Conservation (phyloP, 2,329 filamentous ascomycete genomes). For the Ophiostoma sp. region DNA sequence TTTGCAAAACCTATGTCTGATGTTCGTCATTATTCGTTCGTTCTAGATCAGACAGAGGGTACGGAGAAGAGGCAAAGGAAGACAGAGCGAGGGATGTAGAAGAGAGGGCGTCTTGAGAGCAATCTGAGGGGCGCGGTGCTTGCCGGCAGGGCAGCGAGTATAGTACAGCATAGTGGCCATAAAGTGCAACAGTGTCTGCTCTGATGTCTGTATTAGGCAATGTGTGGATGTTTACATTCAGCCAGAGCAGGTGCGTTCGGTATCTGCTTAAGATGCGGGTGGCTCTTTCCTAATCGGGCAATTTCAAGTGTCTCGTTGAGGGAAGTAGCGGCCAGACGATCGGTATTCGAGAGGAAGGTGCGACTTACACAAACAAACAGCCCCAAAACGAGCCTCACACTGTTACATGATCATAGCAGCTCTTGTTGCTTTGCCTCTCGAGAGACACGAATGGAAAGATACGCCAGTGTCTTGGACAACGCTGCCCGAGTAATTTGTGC, state of each 20-base stretch:
- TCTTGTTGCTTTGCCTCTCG: too few relatives aligned
- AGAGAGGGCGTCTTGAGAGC: neutral
- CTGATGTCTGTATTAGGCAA: neutral
- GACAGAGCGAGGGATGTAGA: neutral
- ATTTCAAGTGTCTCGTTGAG: neutral
- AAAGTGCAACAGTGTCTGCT: neutral
- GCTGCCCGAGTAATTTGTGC: too few relatives aligned
- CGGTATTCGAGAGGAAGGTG: neutral
- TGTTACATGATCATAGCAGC: neutral
- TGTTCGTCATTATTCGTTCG: too few relatives aligned
- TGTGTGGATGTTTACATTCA: neutral
- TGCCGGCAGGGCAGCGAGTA: too few relatives aligned
- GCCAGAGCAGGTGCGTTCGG: neutral
- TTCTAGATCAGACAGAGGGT: too few relatives aligned
- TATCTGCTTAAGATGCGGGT: neutral
- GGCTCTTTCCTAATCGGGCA: constrained; percentile 8
- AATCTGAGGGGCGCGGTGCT: neutral
- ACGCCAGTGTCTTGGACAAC: too few relatives aligned
- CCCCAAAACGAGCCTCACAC: neutral
- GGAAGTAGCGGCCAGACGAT: constrained; percentile 2
- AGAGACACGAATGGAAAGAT: too few relatives aligned
- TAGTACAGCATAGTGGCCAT: neutral
- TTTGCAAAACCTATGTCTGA: neutral
- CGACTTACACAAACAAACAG: neutral
- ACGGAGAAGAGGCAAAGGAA: too few relatives aligned